Conservation (phyloP, 2,329 filamentous ascomycete species). For the Tolypocladium guangdongense region DNA sequence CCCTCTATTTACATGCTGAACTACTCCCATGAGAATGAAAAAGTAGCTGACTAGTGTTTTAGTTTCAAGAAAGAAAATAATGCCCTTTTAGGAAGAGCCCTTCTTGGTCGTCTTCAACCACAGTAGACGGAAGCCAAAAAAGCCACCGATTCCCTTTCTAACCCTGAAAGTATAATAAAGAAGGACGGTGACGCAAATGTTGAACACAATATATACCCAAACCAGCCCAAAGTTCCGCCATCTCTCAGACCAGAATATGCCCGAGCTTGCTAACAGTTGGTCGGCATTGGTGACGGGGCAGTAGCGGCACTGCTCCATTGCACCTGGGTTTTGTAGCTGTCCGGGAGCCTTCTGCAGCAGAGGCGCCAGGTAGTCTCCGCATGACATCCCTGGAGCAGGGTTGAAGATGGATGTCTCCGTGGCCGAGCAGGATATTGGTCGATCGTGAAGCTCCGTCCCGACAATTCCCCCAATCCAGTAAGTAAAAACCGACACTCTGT, state of each 20-base stretch:
- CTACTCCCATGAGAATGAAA: no score
- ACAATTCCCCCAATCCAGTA: slow-evolving; percentile 61
- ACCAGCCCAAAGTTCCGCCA: slow-evolving; percentile 65
- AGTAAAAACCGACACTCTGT: slow-evolving; percentile 54
- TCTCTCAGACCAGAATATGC: slow-evolving; percentile 39
- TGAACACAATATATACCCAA: slow-evolving; percentile 56
- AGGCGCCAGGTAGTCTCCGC: slow-evolving; percentile 48
- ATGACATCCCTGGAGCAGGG: slow-evolving; percentile 51
- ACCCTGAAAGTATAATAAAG: slow-evolving; percentile 56
- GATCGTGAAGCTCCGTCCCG: slow-evolving; percentile 49
- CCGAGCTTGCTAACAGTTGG: slow-evolving; percentile 39
- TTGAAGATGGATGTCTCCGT: slow-evolving; percentile 54
- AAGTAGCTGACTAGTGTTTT: neutral
- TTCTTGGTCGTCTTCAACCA: slow-evolving; percentile 6
- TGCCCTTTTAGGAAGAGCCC: neutral
- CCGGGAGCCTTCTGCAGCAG: slow-evolving; percentile 42
- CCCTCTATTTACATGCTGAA: no score
- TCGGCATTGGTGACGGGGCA: slow-evolving; percentile 54
- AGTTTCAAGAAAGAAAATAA: neutral
- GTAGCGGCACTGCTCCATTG: slow-evolving; percentile 49
- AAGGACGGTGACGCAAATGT: slow-evolving; percentile 45
- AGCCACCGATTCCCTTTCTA: slow-evolving; percentile 18
- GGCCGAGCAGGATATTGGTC: slow-evolving; percentile 38
- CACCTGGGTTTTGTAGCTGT: slow-evolving; percentile 49
- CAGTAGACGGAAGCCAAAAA: slow-evolving; percentile 2